Conservation (phyloP, 2,329 filamentous ascomycete genomes). For the Penicillium sp. region DNA sequence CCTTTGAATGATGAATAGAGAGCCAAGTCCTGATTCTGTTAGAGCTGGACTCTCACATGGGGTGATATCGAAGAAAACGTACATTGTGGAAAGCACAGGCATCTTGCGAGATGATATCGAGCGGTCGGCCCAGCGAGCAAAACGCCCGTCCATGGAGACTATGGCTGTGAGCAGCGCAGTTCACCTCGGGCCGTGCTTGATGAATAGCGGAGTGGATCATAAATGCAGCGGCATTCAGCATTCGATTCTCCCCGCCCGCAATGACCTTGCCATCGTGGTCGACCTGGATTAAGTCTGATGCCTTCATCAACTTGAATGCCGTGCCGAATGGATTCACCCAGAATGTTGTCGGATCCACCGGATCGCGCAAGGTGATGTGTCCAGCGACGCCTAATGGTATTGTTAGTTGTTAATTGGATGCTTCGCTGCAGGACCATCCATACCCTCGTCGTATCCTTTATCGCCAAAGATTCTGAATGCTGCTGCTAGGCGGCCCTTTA, state of each 20-base stretch:
- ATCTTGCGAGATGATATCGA: constrained; percentile 42
- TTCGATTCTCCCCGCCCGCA: constrained; percentile 47
- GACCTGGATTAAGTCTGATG: constrained; percentile 60
- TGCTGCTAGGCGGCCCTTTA: constrained; percentile 48
- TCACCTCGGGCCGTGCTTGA: constrained; percentile 46
- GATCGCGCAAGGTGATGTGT: constrained; percentile 55
- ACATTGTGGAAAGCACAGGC: constrained; percentile 40
- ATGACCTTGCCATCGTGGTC: constrained; percentile 54
- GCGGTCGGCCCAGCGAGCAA: constrained; percentile 34
- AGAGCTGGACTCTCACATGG: neutral
- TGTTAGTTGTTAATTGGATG: neutral
- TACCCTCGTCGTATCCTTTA: constrained; percentile 47
- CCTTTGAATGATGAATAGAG: constrained; percentile 48
- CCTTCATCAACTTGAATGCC: constrained; percentile 54
- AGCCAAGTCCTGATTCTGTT: constrained; percentile 38
- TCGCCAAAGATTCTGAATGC: constrained; percentile 54
- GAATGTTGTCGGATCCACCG: constrained; percentile 51
- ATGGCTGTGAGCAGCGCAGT: constrained; percentile 49
- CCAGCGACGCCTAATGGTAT: constrained; percentile 48
- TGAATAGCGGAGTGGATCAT: constrained; percentile 50
- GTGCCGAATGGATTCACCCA: constrained; percentile 62
- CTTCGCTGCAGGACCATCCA: neutral
- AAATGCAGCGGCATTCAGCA: constrained; percentile 44
- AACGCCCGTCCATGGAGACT: constrained; percentile 44
- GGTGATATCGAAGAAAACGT: neutral